Base-by-base conservation (phyloP, 352 stramenopile species). In the Phytophthora cryptogea region DNA sequence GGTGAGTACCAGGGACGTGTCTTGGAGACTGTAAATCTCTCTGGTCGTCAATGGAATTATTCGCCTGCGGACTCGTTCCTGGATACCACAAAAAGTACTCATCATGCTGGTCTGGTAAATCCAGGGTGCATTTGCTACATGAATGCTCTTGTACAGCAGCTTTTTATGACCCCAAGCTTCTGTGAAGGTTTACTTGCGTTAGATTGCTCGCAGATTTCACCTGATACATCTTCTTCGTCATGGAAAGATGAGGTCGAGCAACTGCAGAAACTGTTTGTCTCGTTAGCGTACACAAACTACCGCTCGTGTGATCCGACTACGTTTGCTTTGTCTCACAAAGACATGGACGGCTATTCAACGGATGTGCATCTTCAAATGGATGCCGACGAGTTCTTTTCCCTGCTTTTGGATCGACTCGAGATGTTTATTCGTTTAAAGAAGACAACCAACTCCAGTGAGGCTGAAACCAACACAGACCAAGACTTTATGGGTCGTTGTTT, bases 61-160 rank as follows among this genome's bases (percentile, higher is more conserved):
- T 31, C 46, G 2, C 79, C 85, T 6, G 26, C 42, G 7, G 74
- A 94, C 4, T 69, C 76, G 8, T 63, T 90, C 10, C 62, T 80
- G 13, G 66, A 72, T 28, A 8, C 26, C 0, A 33, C 42, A 11
- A 60, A 55, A 16, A 74, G 42, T 2, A 67, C 64, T 11, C n/a
- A 53, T 1, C 74, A 84, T 10, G 86, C 85, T 39, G 97, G 97
- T 7, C 74, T 99, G 1, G 89, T 97, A 39, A 99, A 99, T 63
- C 96, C 98, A 43, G 97, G 97, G 7, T 99, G 96, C 58, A 99
- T 98, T 8, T 99, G 97, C 79, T 99, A 99, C 82, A 99, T 99
- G 96, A 99, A 99, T 73, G 96, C 95, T 0, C 76, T 99, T 0
- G 68, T 99, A 3, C 97, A 99, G 63, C 95, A 99, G 59, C 76